Conservation (phyloP, 2,329 filamentous ascomycete genomes). For the Aspergillus chevalieri region DNA sequence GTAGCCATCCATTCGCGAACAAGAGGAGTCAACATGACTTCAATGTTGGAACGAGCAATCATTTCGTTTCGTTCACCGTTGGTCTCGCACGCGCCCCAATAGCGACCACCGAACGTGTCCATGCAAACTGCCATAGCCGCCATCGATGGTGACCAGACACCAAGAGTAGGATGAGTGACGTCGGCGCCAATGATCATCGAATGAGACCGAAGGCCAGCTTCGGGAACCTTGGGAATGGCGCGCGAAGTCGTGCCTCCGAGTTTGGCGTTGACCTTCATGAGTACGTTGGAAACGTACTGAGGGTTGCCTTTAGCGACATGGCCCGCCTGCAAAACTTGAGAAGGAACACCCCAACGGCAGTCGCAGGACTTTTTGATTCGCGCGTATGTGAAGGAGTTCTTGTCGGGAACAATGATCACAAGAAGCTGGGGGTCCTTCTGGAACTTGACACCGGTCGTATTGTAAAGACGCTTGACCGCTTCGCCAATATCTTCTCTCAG, state of each 20-base stretch:
- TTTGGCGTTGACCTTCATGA: slow-evolving; percentile 96
- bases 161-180: slow-evolving; percentile 76
- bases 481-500: slow-evolving; percentile 43
- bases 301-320: slow-evolving; percentile 64
- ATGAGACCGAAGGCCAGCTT: slow-evolving; percentile 28
- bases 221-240: slow-evolving; percentile 39
- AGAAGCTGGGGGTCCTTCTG: slow-evolving; percentile 65
- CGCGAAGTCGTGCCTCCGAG: slow-evolving; percentile 72
- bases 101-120: slow-evolving; percentile 65
- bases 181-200: slow-evolving; percentile 89
- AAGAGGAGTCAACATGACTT: slow-evolving; percentile 59
- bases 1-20: slow-evolving; percentile 58
- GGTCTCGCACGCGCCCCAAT: slow-evolving; percentile 71
- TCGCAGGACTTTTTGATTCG: slow-evolving; percentile 86
- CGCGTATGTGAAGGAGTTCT: slow-evolving; percentile 67
- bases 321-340: slow-evolving; percentile 69
- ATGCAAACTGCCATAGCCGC: slow-evolving; percentile 81
- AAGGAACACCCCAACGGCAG: slow-evolving; percentile 73
- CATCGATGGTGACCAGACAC: slow-evolving; percentile 63
- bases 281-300: slow-evolving; percentile 89
- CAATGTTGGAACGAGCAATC: slow-evolving; percentile 61
- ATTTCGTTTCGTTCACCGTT: slow-evolving; percentile 81
- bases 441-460: slow-evolving; percentile 48
- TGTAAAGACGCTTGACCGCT: slow-evolving; percentile 52
- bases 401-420: slow-evolving; percentile 68